Evolutionary conservation across 176 grass and related monocot species (phyloP), one percentile per base, ranked within the genome.

Genomic region (Thinopyrum elongatum): DNA sequence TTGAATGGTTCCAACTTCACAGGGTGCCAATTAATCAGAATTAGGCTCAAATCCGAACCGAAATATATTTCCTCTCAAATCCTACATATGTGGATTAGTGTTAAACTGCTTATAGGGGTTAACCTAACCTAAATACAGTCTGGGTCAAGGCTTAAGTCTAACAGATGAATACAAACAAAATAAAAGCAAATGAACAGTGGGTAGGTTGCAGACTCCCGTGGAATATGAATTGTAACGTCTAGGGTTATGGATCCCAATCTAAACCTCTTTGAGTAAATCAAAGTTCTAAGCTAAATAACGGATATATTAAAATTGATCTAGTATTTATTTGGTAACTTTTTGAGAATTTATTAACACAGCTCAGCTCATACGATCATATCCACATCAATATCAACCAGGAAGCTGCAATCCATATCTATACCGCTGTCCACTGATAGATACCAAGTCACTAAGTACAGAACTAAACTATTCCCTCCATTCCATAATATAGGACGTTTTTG

Each of bases 351-450:
- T 66, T 31, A 28, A 57, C 38, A 76, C 10, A 88, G 16, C 7
- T 79, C 2, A 15, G 47, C 47, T 34, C 33, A 23, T 38, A 70
- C 69, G 76, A 82, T 55, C 27, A 29, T 35, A 51, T 34, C 47
- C 21, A 70, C 83, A 83, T 46, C 69, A 46, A 58, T 41, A 78
- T 68, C 34, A 79, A 71, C 23, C 30, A 62, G 62, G 10, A 33
- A 61, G 8, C 65, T 21, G 70, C 49, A 83, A 22, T 9, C 12
- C 16, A 6, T 34, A 77, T 76, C 49, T 70, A 59, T n/a, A 74
- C 74, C 3, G 7, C 22, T 49, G 41, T 66, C 39, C 34, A 80
- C 5, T 12, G 16, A 8, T 34, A 22, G 4, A 51, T 25, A 58
- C 36, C 26, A 68, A 51, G 27, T 34, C 36, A 80, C 33, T 62